phyloP scores from a whole-genome alignment of 1,139 yeast species.

The Magnusiomyces suaveolens region DNA sequence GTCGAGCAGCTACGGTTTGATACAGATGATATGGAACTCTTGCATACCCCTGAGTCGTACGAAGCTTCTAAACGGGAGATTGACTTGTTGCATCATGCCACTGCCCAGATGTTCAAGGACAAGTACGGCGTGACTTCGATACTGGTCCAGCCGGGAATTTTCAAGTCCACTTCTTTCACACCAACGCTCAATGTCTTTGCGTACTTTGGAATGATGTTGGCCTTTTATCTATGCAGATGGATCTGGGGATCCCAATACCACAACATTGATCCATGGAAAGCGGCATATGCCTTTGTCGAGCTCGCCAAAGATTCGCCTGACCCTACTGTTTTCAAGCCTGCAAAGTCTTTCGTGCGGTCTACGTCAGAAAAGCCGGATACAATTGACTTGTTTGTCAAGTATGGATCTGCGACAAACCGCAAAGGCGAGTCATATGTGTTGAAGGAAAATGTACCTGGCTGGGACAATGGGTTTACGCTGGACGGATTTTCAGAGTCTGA shows the following conservation, averaged over 20 bases:
- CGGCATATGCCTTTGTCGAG: constrained; percentile 76
- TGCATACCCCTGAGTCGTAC: constrained; percentile 58
- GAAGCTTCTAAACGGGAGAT: constrained; percentile 88
- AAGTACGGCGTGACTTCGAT: constrained; percentile 55
- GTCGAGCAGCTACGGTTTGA: constrained; percentile 39
- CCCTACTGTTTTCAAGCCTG: background rate
- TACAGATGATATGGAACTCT: constrained; percentile 61
- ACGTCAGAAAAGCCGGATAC: constrained; percentile 16
- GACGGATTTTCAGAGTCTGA: background rate
- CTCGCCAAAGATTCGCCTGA: constrained; percentile 41
- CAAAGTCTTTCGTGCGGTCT: constrained; percentile 20
- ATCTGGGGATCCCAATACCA: constrained; percentile 74
- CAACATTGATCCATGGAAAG: constrained; percentile 76
- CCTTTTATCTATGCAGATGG: constrained; percentile 76
- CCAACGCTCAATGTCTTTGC: constrained; percentile 68
- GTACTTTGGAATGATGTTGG: constrained; percentile 70
- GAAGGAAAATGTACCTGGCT: constrained; percentile 39
- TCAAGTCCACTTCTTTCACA: constrained; percentile 72
- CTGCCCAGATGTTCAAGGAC: constrained; percentile 42
- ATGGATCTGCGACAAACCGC: constrained; percentile 62
- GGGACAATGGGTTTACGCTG: constrained; percentile 41
- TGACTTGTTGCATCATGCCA: constrained; percentile 70
- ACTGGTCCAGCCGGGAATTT: constrained; percentile 89
- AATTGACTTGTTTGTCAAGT: constrained; percentile 45
- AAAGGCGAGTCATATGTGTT: constrained; percentile 57